Conservation (phyloP, 2,329 filamentous ascomycete genomes). For the Didymella exigua region DNA sequence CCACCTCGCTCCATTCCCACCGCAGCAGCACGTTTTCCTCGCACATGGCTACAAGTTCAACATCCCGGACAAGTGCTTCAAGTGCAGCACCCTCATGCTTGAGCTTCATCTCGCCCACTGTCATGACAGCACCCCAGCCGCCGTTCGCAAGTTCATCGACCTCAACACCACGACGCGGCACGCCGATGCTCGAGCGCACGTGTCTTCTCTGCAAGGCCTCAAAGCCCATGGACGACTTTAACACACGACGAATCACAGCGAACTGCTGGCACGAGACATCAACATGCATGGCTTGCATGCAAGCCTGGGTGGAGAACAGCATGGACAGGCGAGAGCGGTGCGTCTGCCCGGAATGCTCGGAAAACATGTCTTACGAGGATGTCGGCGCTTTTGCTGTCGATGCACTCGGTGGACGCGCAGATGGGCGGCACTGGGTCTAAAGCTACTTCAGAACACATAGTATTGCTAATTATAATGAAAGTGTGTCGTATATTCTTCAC, state of each 20-base stretch:
- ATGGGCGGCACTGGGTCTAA: constrained; percentile 12
- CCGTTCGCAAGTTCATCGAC: constrained; percentile 5
- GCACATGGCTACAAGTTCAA: constrained; percentile 10
- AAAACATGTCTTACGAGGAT: constrained; percentile 34
- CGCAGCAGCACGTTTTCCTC: constrained; percentile 23
- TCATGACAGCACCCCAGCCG: constrained; percentile 7
- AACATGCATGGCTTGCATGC: constrained; percentile 36
- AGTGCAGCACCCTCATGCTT: constrained; percentile 12
- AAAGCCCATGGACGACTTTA: constrained; percentile 29
- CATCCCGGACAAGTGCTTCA: constrained; percentile 19
- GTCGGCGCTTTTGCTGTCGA: constrained; percentile 30
- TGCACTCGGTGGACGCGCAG: constrained; percentile 10
- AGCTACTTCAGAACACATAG: background rate
- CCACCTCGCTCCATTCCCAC: constrained; percentile 24
- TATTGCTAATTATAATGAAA: constrained; percentile 16
- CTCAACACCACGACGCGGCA: constrained; percentile 22
- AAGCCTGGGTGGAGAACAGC: constrained; percentile 33
- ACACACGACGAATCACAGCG: constrained; percentile 26
- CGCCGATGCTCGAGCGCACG: constrained; percentile 26
- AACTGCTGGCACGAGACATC: constrained; percentile 39
- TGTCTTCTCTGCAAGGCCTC: constrained; percentile 38
- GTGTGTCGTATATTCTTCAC: constrained; percentile 8
- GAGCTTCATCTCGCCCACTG: constrained; percentile 9
- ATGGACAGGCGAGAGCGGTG: constrained; percentile 26
- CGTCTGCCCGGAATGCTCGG: constrained; percentile 40